Percentiles rank a stretch among this genome's conserved stretches.
These are phyloP conservation scores for Pseudopithomyces chartarum DNA, from an alignment of 2,329 filamentous ascomycete species.

Conservation along the genomic window DNA sequence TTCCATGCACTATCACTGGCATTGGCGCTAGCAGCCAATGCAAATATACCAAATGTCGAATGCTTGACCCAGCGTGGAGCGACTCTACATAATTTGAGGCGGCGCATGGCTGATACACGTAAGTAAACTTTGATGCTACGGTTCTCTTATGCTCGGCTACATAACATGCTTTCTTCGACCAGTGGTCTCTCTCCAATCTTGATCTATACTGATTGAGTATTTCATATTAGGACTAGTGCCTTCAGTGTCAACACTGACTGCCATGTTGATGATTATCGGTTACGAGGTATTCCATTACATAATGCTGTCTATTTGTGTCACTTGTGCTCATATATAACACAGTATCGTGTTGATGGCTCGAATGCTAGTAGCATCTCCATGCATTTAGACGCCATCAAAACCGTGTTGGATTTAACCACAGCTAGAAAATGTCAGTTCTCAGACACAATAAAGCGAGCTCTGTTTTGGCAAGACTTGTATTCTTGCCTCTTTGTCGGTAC, in stretches of 20 bases:
- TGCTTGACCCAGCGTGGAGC: constrained; percentile 19
- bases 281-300: constrained; percentile 15
- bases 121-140: too few relatives aligned
- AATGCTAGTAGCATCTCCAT: constrained; percentile 13
- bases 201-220: too few relatives aligned
- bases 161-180: too few relatives aligned
- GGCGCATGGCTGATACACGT: constrained; percentile 8
- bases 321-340: not conserved
- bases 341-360: constrained; percentile 18
- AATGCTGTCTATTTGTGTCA: not conserved
- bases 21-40: constrained; percentile 19
- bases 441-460: constrained; percentile 14
- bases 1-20: constrained; percentile 25
- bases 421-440: constrained; percentile 7
- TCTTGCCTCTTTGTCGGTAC: constrained; percentile 20
- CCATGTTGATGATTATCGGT: constrained; percentile 25
- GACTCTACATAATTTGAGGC: constrained; percentile 14
- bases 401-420: constrained; percentile 12
- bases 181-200: too few relatives aligned
- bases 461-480: constrained; percentile 25
- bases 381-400: constrained; percentile 18
- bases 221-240: constrained; percentile 1
- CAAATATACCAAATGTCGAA: constrained; percentile 18
- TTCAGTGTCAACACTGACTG: constrained; percentile 19
- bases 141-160: too few relatives aligned